These are phyloP conservation scores for Pseudozyma tsukubaensis DNA, from an alignment of 1,284 basidiomycete species.

Conservation along the genomic window DNA sequence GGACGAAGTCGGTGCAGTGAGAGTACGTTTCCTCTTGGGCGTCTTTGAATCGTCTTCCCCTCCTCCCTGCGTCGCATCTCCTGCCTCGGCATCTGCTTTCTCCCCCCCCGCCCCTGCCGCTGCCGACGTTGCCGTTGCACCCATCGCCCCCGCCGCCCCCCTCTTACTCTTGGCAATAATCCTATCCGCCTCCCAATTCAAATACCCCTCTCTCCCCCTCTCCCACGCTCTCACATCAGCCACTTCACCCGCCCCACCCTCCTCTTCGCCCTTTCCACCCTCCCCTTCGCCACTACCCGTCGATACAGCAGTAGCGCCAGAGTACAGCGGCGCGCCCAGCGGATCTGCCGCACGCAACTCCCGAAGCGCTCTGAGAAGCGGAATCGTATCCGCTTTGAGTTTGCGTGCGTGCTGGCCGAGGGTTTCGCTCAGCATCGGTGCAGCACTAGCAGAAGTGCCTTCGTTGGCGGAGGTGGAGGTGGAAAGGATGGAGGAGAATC, in stretches of 20 bases:
- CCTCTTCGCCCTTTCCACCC: conserved; percentile 8
- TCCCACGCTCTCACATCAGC: conserved; percentile 51
- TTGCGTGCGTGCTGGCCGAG: conserved; percentile 46
- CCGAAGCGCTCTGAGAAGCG: conserved; percentile 44
- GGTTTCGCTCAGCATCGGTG: conserved; percentile 20
- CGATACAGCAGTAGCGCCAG: conserved; percentile 3
- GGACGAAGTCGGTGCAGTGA: conserved; percentile 17
- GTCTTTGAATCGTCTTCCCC: conserved; percentile 30
- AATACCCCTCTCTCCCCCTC: conserved; percentile 55
- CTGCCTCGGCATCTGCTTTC: conserved; percentile 3
- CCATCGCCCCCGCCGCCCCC: conserved; percentile 2
- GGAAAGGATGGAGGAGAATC: conserved; percentile 36
- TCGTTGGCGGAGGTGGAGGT: background rate
- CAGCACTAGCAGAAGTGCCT: conserved; percentile 3
- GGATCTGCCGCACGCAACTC: conserved; percentile 50
- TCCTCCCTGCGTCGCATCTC: conserved; percentile 4
- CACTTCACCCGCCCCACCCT: conserved; percentile 9
- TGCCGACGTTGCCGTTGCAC: background rate
- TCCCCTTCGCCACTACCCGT: conserved; percentile 1
- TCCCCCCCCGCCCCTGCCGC: background rate
- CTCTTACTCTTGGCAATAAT: conserved; percentile 54
- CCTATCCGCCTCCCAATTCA: conserved; percentile 61
- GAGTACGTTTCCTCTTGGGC: conserved; percentile 32
- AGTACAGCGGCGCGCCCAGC: conserved; percentile 46
- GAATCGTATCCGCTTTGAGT: conserved; percentile 44